These are phyloP conservation scores for Fusarium nodosum DNA, from an alignment of 2,329 filamentous ascomycete genomes.

Conservation along the genomic window DNA sequence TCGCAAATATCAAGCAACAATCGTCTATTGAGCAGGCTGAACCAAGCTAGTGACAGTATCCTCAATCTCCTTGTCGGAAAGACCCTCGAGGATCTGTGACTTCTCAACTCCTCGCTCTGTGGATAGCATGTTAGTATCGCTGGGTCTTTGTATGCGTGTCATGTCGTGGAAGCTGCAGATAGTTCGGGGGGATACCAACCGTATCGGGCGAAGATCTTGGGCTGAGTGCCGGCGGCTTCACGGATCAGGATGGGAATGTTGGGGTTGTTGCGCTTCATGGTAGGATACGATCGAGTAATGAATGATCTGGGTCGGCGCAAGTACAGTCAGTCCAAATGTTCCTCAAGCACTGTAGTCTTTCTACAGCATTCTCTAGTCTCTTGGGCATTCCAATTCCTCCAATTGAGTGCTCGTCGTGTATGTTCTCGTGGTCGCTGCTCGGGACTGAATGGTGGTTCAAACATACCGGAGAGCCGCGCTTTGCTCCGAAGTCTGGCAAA, in stretches of 20 bases:
- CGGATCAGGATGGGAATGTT: conserved; percentile 93
- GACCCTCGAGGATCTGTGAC: conserved; percentile 69
- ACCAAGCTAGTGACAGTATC: conserved; percentile 69
- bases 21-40: conserved; percentile 53
- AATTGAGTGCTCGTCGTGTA: conserved; percentile 31
- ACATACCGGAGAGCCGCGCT: conserved; percentile 89
- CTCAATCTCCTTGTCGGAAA: conserved; percentile 73
- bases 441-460: conserved; percentile 11
- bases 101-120: conserved; percentile 70
- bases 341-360: neutral
- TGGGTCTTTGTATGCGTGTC: neutral
- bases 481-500: conserved; percentile 94
- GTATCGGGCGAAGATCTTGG: conserved; percentile 92
- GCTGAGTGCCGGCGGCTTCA: conserved; percentile 86
- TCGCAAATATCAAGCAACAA: conserved; percentile 6
- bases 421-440: conserved; percentile 12
- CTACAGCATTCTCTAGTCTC: neutral
- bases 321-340: conserved; percentile 31
- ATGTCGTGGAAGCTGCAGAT: neutral
- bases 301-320: conserved; percentile 75
- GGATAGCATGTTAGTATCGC: conserved; percentile 23
- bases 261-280: conserved; percentile 99
- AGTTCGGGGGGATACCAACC: conserved; percentile 65
- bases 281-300: conserved; percentile 90
- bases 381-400: conserved; percentile 4